Evolutionary conservation across 257 asterid species (phyloP).

Genomic region (Marsdenia floribunda): DNA sequence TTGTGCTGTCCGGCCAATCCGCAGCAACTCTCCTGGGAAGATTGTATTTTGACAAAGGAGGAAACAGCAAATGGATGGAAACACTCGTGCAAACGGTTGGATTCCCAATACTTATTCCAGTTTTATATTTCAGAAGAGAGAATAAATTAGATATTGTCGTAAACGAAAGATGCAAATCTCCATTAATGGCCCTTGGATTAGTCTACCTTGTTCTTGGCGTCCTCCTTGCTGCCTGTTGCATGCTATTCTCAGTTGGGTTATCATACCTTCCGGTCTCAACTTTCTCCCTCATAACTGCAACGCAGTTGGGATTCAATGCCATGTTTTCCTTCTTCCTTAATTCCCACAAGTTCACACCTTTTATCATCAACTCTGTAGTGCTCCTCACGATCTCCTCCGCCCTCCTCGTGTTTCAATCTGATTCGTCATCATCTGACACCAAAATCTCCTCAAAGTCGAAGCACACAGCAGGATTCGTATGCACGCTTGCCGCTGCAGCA

Average conservation of each 20-base stretch:
- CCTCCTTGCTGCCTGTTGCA: conserved; percentile 33
- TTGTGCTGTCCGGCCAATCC: conserved; percentile 41
- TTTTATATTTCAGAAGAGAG: conserved; percentile 16
- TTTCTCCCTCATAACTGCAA: conserved; percentile 46
- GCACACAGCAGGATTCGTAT: conserved; percentile 26
- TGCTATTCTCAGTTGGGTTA: conserved; percentile 51
- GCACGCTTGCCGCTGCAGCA: conserved; percentile 32
- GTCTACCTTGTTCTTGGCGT: conserved; percentile 38
- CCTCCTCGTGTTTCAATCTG: conserved; percentile 22
- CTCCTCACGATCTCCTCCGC: conserved; percentile 40
- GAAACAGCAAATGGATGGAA: conserved; percentile 40
- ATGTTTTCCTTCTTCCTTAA: conserved; percentile 55
- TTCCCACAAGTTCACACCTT: conserved; percentile 59
- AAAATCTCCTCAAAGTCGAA: conserved; percentile 1
- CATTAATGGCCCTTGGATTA: conserved; percentile 17
- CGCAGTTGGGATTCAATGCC: conserved; percentile 63
- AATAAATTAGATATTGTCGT: neutral
- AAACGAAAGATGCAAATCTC: neutral
- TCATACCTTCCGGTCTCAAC: conserved; percentile 58
- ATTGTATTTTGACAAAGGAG: conserved; percentile 43
- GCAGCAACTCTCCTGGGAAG: conserved; percentile 35
- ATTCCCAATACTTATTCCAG: conserved; percentile 41
- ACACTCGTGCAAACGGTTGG: conserved; percentile 37
- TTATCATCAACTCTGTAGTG: conserved; percentile 49
- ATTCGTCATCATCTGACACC: neutral